Evolutionary conservation across 495 filamentous ascomycete genomes (phyloP), one percentile per base, ranked within the genome.

Genomic region (Baudoinia panamericana): DNA sequence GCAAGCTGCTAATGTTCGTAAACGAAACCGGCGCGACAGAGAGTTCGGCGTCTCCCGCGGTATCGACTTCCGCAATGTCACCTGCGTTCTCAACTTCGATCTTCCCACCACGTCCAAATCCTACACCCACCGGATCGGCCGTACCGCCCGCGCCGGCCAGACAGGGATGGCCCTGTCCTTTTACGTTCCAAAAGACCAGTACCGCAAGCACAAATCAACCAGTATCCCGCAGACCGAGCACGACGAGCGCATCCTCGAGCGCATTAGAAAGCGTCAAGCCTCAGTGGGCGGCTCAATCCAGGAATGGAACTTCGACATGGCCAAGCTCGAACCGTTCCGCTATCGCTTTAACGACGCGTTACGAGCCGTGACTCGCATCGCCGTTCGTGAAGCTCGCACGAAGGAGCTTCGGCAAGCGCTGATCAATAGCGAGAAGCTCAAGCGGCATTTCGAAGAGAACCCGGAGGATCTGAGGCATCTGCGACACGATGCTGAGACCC

Each of bases 361-460:
- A 23, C 71, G 82, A 32, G 73, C 79, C 4, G 79, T 95, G 27
- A 93, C 86, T 1, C 69, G 73, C 21, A 70, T 87, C 26, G 82
- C 88, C 0, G 70, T 96, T 34, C 76, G 90, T 29, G 90, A 96
- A 64, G 92, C 90, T 3, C 73, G 90, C 27, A 79, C 80, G 2
- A 73, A 78, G 27, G 90, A 99, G 57, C 70, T 99, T 38, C 70
- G 81, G 15, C 76, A 86, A 56, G 92, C 96, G 56, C 66, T 99
- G 21, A 64, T 95, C 43, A 85, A 87, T 58, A 85, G 78, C 51
- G 87, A 95, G 58, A 94, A 92, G 55, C 62, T 97, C 40, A 87
- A 87, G 61, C 70, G 90, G 42, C 84, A 93, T 63, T 96, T 95
- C 54, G 90, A 96, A 55, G 90, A 99, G 61, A 95, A 96, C 58